Base-by-base conservation (phyloP, 306 rosid species). In the Acacia melanoxylon region DNA sequence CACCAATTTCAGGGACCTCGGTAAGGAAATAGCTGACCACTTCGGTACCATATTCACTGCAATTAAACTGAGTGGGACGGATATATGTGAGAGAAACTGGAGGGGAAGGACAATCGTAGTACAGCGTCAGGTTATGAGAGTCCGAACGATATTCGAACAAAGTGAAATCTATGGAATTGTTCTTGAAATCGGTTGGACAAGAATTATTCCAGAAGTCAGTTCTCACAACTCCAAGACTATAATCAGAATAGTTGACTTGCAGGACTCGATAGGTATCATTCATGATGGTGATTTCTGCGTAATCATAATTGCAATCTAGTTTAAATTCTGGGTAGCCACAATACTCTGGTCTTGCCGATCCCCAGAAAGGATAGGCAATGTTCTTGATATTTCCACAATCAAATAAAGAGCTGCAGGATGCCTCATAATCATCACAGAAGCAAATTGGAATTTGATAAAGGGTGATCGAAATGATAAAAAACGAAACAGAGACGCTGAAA, bases 301-400 rank as follows among this genome's bases (percentile, higher is more conserved):
- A 72, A 54, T 75, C 82, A 4, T 54, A 76, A 3, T 11, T 61
- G 81, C 97, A 92, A 49, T 69, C 20, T 25, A 90, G 82, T 79
- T 81, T 20, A 79, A 92, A 90, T 2, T 79, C 69, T 1, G 94
- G 94, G 72, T 81, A 89, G 78, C 94, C 91, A 74, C 94, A 88
- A 59, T 87, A 83, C 2, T 49, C 29, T 8, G 91, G 85, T 25
- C 89, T 88, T 75, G 25, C 78, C 0, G 78, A 69, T 35, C 86
- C 90, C 91, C 88, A 90, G 67, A 90, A 92, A 62, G 92, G 94
- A 35, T 86, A 90, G 15, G 49, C 37, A 27, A 92, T 77, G 62
- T 79, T 40, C 56, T 10, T 10, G 4, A 83, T 24, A 52, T 63
- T 72, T 40, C 44, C 86, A 71, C 75, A 71, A 14, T 22, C 13